Evolutionary conservation across 768 basidiomycete genomes (phyloP).

Genomic region (Suillus ampliporus): DNA sequence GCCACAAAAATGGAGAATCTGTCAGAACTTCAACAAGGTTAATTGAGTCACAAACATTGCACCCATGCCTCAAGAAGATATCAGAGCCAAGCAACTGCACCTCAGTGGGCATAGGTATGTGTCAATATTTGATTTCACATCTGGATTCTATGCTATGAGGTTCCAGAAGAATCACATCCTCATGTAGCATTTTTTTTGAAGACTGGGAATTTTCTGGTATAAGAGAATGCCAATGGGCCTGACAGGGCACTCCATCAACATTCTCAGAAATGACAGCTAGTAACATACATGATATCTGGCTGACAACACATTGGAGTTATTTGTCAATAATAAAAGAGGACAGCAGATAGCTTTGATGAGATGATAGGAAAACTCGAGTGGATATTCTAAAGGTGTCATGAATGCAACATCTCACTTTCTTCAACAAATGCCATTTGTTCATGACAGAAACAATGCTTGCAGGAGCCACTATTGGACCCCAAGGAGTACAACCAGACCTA

Average conservation of each 20-base stretch:
- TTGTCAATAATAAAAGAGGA: conserved; percentile 46
- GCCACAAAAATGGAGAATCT: conserved; percentile 42
- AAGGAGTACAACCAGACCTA: conserved; percentile 42
- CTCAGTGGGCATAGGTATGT: conserved; percentile 27
- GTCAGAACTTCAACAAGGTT: conserved; percentile 31
- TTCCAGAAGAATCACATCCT: conserved; percentile 18
- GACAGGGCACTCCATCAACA: conserved; percentile 26
- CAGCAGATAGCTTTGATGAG: conserved; percentile 38
- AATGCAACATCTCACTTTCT: not conserved
- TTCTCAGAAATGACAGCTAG: conserved; percentile 13
- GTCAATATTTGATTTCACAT: conserved; percentile 26
- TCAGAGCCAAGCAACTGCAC: conserved; percentile 21
- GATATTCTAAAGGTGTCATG: not conserved
- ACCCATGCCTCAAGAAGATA: conserved; percentile 29
- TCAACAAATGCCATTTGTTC: not conserved
- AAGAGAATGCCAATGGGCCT: conserved; percentile 31
- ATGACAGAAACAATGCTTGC: conserved; percentile 39
- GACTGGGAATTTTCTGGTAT: conserved; percentile 26
- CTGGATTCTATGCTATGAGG: conserved; percentile 31
- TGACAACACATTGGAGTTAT: conserved; percentile 24
- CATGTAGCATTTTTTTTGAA: conserved; percentile 27
- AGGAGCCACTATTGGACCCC: conserved; percentile 36
- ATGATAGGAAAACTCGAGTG: conserved; percentile 11
- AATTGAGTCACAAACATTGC: conserved; percentile 24
- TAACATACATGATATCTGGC: conserved; percentile 26